phyloP scores from a whole-genome alignment of 192 early-diverging fungal species.

The Backusella tarrabulga region DNA sequence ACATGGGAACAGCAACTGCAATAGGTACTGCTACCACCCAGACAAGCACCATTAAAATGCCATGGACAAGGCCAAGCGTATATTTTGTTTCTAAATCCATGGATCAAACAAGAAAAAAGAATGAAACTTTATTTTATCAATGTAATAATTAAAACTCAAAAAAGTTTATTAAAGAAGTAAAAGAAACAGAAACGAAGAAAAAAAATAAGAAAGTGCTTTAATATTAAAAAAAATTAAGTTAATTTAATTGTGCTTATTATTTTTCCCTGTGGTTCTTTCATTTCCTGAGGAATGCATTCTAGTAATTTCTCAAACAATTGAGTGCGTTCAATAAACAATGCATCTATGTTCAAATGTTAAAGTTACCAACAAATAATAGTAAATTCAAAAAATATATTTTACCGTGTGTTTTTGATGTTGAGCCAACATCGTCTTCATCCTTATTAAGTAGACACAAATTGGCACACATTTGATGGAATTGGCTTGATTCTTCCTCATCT shows the following conservation, averaged over 20 bases:
- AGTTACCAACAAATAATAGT: background rate
- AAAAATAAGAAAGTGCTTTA: background rate
- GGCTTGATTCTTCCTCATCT: constrained; percentile 39
- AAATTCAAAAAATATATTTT: background rate
- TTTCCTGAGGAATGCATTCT: constrained; percentile 70
- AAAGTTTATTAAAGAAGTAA: background rate
- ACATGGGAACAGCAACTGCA: constrained; percentile 12
- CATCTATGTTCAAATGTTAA: background rate
- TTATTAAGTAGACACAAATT: constrained; percentile 11
- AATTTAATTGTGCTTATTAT: constrained; percentile 67
- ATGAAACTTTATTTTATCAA: constrained; percentile 4
- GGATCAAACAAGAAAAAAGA: background rate
- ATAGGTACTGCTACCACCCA: constrained; percentile 15
- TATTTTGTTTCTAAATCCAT: constrained; percentile 7
- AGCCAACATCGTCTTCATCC: background rate
- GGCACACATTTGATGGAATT: constrained; percentile 38
- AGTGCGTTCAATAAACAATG: constrained; percentile 45
- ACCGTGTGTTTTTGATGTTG: background rate
- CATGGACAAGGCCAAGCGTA: background rate
- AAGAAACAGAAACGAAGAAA: background rate
- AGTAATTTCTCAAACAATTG: constrained; percentile 69
- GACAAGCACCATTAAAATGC: constrained; percentile 7
- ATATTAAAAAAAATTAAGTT: constrained; percentile 12
- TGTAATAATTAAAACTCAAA: background rate
- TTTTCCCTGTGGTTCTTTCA: constrained; percentile 74